phyloP scores from a whole-genome alignment of 148 eudicot genomes.

The Pharnaceum exiguum region DNA sequence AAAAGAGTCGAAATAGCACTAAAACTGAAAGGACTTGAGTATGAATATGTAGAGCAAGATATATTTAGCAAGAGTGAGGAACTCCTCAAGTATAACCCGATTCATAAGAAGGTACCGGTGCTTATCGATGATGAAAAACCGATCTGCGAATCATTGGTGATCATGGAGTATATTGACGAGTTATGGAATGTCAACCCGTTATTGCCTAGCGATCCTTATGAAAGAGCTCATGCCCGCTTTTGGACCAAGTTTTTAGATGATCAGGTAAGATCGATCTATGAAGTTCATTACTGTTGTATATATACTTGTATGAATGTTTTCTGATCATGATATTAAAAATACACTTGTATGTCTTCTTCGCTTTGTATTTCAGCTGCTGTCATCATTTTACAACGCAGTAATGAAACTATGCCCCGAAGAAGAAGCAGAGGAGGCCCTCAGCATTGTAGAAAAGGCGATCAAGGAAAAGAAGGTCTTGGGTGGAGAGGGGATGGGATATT shows the following conservation, averaged over 20 bases:
- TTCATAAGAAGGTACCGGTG: constrained; percentile 10
- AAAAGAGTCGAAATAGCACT: constrained; percentile 10
- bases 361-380: no score
- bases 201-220: constrained; percentile 11
- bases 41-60: constrained; percentile 14
- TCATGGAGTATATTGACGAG: constrained; percentile 11
- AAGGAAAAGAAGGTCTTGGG: constrained; percentile 14
- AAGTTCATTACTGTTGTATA: no score
- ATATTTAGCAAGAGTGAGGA: constrained; percentile 3
- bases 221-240: constrained; percentile 11
- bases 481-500: constrained; percentile 1
- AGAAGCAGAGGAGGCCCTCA: constrained; percentile 4
- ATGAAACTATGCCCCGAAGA: no score
- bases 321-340: no score
- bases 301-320: no score
- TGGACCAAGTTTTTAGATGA: constrained; percentile 6
- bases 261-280: not conserved
- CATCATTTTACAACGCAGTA: no score
- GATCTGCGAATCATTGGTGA: constrained; percentile 7
- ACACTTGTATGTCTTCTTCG: no score
- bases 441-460: constrained; percentile 5
- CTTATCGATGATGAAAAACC: constrained; percentile 5
- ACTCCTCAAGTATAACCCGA: constrained; percentile 10
- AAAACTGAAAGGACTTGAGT: constrained; percentile 8
- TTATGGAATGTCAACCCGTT: constrained; percentile 9